Conservation (phyloP, 140 eudicot genomes). For the Flaveria floridana region DNA sequence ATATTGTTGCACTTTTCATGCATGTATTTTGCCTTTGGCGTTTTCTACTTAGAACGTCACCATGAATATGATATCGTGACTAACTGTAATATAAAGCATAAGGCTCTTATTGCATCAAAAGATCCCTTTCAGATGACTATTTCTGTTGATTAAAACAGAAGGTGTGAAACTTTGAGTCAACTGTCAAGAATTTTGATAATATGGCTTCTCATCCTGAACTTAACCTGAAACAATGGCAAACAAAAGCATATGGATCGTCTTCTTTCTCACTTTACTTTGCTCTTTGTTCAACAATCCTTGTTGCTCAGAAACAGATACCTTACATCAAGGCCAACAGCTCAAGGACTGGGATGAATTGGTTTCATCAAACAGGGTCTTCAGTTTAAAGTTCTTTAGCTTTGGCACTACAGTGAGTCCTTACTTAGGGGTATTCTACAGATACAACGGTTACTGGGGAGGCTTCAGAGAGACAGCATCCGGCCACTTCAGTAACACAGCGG, state of each 20-base stretch:
- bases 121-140: not conserved
- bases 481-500: not conserved
- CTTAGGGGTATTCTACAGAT: conserved; percentile 38
- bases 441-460: not conserved
- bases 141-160: not conserved
- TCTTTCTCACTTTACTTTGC: not conserved
- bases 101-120: not conserved
- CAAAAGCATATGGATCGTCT: too few relatives aligned
- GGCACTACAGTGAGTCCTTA: conserved; percentile 29
- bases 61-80: not conserved
- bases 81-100: not conserved
- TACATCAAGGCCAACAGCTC: conserved; percentile 29
- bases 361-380: conserved; percentile 38
- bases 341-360: conserved; percentile 33
- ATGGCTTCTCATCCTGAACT: not conserved
- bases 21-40: too few relatives aligned
- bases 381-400: conserved; percentile 35
- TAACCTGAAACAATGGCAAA: conserved; percentile 1
- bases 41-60: too few relatives aligned
- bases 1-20: too few relatives aligned
- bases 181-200: not conserved
- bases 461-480: too few relatives aligned
- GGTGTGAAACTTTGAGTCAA: not conserved
- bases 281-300: conserved; percentile 24
- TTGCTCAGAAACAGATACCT: conserved; percentile 31